Conservation (phyloP, 352 stramenopile species). For the Phytophthora brassicae region DNA sequence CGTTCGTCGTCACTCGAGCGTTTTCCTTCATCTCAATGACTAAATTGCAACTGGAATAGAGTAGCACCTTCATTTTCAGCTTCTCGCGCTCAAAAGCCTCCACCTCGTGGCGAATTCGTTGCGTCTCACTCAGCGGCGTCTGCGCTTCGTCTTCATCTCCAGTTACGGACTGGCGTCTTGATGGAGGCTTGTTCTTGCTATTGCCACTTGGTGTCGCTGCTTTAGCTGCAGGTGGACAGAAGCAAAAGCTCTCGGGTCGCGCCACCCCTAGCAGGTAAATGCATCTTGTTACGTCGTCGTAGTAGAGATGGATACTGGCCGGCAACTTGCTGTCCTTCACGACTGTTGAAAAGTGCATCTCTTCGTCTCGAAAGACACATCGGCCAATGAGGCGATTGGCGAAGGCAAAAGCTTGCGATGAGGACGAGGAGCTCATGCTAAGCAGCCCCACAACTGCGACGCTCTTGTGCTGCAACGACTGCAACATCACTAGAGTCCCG, state of each 20-base stretch:
- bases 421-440: slow-evolving; percentile 38
- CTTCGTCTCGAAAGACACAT: slow-evolving; percentile 43
- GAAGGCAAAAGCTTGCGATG: slow-evolving; percentile 42
- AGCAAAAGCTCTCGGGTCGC: slow-evolving; percentile 41
- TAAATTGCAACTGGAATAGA: slow-evolving; percentile 62
- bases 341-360: slow-evolving; percentile 27
- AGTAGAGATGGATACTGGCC: slow-evolving; percentile 61
- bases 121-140: slow-evolving; percentile 10
- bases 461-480: slow-evolving; percentile 46
- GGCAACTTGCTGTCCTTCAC: slow-evolving; percentile 27
- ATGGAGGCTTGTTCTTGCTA: slow-evolving; percentile 11
- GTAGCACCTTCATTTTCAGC: slow-evolving; percentile 67
- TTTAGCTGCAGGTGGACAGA: slow-evolving; percentile 19
- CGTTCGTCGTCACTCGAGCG: slow-evolving; percentile 38
- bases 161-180: slow-evolving; percentile 5
- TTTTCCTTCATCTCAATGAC: slow-evolving; percentile 54
- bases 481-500: slow-evolving; percentile 22
- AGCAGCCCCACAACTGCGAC: slow-evolving; percentile 57
- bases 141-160: slow-evolving; percentile 15
- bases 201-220: slow-evolving; percentile 6
- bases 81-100: slow-evolving; percentile 44
- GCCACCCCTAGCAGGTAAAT: slow-evolving; percentile 60
- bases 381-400: slow-evolving; percentile 67
- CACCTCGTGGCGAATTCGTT: slow-evolving; percentile 19
- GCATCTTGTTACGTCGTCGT: slow-evolving; percentile 46